Base-by-base conservation (phyloP, 176 grass and related monocot genomes). In the Oryza meridionalis region DNA sequence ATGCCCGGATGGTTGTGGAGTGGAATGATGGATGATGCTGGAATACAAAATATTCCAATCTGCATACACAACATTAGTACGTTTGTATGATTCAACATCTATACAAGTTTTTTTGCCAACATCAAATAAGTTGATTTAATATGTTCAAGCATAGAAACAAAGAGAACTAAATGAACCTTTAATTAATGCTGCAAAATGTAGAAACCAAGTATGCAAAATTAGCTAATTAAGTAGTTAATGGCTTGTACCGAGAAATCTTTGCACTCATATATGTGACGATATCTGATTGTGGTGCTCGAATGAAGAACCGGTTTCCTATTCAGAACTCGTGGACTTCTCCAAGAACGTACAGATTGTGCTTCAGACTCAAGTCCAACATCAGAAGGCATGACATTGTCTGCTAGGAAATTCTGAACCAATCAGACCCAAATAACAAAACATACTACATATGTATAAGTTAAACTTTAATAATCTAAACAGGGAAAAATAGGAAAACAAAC, bases 31-130 rank as follows among this genome's bases (percentile, higher is more conserved):
- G 92, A 94, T 72, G 87, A 94, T 83, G 92, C 84, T 69, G 90
- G 87, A 58, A 94, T 92, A 82, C 89, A 94, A 83, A 81, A 94
- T 83, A 94, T 94, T 27, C 92, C 92, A 78, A 94, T 94, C 92
- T 94, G 92, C 55, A 85, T 13, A 61, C 19, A 67, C 33, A 82
- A 24, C 24, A 35, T 25, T 16, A 46, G 15, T 47, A 53, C 10
- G 43, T 42, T 27, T 15, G 11, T 55, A 55, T 55, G 16, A 55
- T 19, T 55, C 51, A 2, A 46, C 37, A 85, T 47, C 44, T 44
- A 46, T 9, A 7, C 35, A 24, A 50, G 8, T 55, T 26, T 67
- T 67, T 64, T 43, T 7, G 4, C 4, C 1, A 67, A 67, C 13
- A 27, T 33, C 13, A 73, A 59, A 19, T 1, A 19, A 59, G 10